A percentile compares a stretch with the other conserved stretches of the same genome.
Conservation (phyloP, 768 basidiomycete genomes). For the Agrocybe pediades region DNA sequence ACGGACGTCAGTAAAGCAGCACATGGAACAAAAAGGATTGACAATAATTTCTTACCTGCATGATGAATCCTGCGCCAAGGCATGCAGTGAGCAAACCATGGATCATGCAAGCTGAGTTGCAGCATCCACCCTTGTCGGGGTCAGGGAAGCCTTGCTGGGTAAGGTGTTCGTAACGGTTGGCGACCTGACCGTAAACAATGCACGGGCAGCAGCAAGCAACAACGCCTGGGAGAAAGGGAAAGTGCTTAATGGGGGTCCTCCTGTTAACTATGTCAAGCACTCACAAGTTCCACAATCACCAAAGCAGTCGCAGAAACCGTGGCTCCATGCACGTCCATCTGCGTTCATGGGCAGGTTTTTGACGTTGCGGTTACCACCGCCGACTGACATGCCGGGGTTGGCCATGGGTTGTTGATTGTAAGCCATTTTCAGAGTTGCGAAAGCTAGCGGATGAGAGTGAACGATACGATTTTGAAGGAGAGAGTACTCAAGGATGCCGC, state of each 20-base stretch:
- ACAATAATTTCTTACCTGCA: slow-evolving; percentile 33
- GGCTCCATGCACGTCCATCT: slow-evolving; percentile 40
- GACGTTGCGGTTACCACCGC: slow-evolving; percentile 33
- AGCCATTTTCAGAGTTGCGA: no score
- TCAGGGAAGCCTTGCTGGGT: slow-evolving; percentile 35
- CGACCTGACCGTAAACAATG: slow-evolving; percentile 39
- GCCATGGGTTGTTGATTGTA: slow-evolving; percentile 21
- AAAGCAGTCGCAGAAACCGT: slow-evolving; percentile 33
- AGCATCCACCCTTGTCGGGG: slow-evolving; percentile 35
- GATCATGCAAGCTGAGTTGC: slow-evolving; percentile 37
- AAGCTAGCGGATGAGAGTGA: no score
- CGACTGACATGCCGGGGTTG: slow-evolving; percentile 25
- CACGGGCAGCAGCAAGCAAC: slow-evolving; percentile 44
- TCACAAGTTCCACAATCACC: slow-evolving; percentile 33
- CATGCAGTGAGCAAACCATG: slow-evolving; percentile 28
- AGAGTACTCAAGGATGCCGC: neutral
- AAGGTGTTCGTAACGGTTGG: slow-evolving; percentile 41
- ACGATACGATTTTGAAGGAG: neutral
- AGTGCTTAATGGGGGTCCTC: neutral
- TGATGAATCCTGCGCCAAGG: slow-evolving; percentile 37
- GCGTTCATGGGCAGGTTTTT: slow-evolving; percentile 31
- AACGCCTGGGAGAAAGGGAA: slow-evolving; percentile 25
- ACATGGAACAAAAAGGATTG: no score
- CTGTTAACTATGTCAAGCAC: slow-evolving; percentile 10
- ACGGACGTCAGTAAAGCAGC: neutral